Evolutionary conservation across 805 yeast species (phyloP).

Genomic region (Candida boleticola): DNA sequence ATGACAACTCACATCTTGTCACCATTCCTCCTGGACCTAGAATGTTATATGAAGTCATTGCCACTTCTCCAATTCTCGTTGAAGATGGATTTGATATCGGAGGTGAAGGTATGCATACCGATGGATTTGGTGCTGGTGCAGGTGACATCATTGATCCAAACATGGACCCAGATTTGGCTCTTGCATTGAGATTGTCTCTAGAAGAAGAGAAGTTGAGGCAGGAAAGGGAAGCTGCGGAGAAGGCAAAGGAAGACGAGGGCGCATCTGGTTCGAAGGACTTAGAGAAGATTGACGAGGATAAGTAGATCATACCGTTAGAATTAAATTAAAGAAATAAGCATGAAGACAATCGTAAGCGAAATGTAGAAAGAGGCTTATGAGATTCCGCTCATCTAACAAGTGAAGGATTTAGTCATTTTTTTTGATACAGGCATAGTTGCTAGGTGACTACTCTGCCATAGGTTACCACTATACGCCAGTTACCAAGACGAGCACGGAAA

Average conservation of each 20-base stretch:
- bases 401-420: too few relatives aligned
- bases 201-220: constrained; percentile 95
- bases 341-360: too few relatives aligned
- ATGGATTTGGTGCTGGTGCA: constrained; percentile 44
- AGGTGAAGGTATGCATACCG: constrained; percentile 41
- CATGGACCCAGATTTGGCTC: constrained; percentile 95
- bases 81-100: constrained; percentile 59
- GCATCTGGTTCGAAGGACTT: constrained; percentile 16
- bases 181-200: constrained; percentile 89
- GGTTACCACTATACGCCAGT: too few relatives aligned
- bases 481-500: too few relatives aligned
- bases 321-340: background rate
- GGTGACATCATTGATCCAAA: constrained; percentile 63
- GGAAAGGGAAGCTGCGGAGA: constrained; percentile 59
- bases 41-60: constrained; percentile 76
- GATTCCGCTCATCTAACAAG: too few relatives aligned
- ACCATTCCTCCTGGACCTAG: constrained; percentile 88
- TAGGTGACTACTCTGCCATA: too few relatives aligned
- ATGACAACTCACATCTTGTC: constrained; percentile 77
- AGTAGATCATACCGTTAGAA: constrained; percentile 6
- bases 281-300: constrained; percentile 31
- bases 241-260: constrained; percentile 18
- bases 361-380: too few relatives aligned
- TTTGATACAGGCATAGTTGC: too few relatives aligned
- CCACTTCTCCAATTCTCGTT: constrained; percentile 68